Conservation (phyloP, 2,329 filamentous ascomycete genomes). For the Xylariomycetidae sp. region DNA sequence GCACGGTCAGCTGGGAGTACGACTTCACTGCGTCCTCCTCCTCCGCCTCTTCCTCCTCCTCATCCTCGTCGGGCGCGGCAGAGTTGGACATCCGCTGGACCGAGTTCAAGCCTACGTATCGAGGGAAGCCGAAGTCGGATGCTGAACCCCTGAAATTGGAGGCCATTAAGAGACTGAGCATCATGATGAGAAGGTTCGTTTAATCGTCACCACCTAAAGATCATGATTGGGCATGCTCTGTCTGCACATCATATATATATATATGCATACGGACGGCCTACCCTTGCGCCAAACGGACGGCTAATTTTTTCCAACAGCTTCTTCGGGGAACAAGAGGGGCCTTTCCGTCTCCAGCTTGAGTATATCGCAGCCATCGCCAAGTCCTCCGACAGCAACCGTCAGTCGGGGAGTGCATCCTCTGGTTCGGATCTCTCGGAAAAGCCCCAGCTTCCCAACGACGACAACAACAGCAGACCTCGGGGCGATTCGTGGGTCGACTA, state of each 20-base stretch:
- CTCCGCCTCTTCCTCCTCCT: too few species aligned
- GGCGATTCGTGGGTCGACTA: conserved; percentile 2
- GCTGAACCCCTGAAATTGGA: conserved; percentile 54
- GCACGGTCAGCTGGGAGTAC: conserved; percentile 69
- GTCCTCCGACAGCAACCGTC: too few species aligned
- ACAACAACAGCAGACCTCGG: too few species aligned
- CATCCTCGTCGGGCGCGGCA: conserved; percentile 14
- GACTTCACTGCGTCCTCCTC: conserved; percentile 58
- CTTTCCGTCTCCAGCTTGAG: conserved; percentile 54
- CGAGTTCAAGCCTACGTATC: conserved; percentile 66
- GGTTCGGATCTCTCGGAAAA: not conserved
- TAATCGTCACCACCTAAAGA: too few species aligned
- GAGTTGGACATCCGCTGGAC: conserved; percentile 58
- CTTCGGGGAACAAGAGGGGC: conserved; percentile 68
- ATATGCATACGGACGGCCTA: too few species aligned
- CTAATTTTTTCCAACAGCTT: conserved; percentile 48
- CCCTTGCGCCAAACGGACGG: too few species aligned
- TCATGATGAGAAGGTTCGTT: conserved; percentile 77
- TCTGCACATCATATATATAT: too few species aligned
- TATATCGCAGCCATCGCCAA: conserved; percentile 44
- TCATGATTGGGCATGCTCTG: too few species aligned
- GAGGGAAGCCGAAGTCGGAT: conserved; percentile 61
- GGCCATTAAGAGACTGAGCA: conserved; percentile 60
- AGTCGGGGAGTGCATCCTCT: not conserved
- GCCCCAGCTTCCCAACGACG: too few species aligned